Conservation (phyloP, 164 flowering plant genomes). For the Annona cherimola region DNA sequence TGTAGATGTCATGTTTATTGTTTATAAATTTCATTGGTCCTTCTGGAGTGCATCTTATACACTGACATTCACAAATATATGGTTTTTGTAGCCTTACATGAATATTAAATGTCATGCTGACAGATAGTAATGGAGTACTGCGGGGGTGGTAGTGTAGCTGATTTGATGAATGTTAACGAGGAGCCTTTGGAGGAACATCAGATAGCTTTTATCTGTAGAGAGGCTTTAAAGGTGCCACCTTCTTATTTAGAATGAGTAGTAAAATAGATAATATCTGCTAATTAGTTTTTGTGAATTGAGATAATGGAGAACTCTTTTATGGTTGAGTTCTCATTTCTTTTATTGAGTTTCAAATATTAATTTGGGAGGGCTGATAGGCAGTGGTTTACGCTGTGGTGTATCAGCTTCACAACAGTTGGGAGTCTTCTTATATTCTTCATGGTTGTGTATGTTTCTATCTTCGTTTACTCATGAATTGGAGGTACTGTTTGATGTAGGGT, state of each 20-base stretch:
- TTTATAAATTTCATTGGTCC: not conserved
- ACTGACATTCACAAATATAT: no score
- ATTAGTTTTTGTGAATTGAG: no score
- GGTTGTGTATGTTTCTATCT: no score
- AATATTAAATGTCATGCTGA: slow-evolving; percentile 3
- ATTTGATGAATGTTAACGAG: slow-evolving; percentile 84
- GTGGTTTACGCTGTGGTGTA: no score
- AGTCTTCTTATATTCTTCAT: no score
- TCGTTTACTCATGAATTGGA: slow-evolving; percentile 5
- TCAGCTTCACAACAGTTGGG: no score
- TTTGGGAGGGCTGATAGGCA: no score
- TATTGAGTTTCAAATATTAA: no score
- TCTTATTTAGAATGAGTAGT: not conserved
- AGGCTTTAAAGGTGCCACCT: slow-evolving; percentile 76
- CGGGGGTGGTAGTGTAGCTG: slow-evolving; percentile 99
- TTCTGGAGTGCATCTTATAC: not conserved
- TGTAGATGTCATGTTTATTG: not conserved
- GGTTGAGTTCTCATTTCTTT: no score
- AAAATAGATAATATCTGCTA: no score
- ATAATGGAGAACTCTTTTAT: no score
- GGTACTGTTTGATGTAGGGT: slow-evolving; percentile 52
- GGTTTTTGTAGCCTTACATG: not conserved
- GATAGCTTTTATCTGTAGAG: slow-evolving; percentile 95
- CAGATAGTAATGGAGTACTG: slow-evolving; percentile 99
- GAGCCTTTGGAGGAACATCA: slow-evolving; percentile 91